Base-by-base conservation (phyloP, 2,329 filamentous ascomycete species). In the Cladobotryum protrusum region DNA sequence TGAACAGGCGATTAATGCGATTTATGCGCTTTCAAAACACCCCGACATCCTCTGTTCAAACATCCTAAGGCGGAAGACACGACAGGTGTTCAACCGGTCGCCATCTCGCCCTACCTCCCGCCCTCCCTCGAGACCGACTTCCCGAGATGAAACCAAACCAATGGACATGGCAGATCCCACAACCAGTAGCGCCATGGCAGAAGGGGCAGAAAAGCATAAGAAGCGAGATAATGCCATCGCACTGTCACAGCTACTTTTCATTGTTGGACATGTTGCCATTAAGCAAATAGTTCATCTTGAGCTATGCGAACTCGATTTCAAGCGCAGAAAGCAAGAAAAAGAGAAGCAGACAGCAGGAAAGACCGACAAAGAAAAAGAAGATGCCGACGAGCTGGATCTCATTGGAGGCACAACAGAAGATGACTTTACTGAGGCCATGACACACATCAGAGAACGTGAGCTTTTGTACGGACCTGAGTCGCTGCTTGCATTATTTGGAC, bases 261-360 rank as follows among this genome's bases (percentile, higher is more conserved):
- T 96, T 34, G 92, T 97, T 29, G 93, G 93, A 0, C 93, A 99
- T 63, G 87, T 97, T 43, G 93, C 93, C 13, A 93, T 99, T 64
- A 99, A 99, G 72, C 95, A 99, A 65, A 99, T 99, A 59, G 95
- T 99, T 1, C 93, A 99, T 65, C 80, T 99, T 11, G 93, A 99
- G 61, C 77, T 97, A n/a, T 96, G 91, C 65, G 93, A 99, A 64
- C 82, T 93, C 45, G 93, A 99, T 67, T 99, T 99, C 70, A 99
- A 99, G 74, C 87, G 92, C 48, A 82, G 92, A 57, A 99, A 99
- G 74, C 86, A 88, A 37, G 89, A 93, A 53, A 89, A 90, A 59
- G 88, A 93, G 63, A 91, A 89, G 72, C 77, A 69, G 13, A 62
- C 71, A 2, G 68, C 72, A 0, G 57, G 71, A 49, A 75, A 76